phyloP scores from a whole-genome alignment of 2,329 filamentous ascomycete genomes.

The Sphaerulina musiva region DNA sequence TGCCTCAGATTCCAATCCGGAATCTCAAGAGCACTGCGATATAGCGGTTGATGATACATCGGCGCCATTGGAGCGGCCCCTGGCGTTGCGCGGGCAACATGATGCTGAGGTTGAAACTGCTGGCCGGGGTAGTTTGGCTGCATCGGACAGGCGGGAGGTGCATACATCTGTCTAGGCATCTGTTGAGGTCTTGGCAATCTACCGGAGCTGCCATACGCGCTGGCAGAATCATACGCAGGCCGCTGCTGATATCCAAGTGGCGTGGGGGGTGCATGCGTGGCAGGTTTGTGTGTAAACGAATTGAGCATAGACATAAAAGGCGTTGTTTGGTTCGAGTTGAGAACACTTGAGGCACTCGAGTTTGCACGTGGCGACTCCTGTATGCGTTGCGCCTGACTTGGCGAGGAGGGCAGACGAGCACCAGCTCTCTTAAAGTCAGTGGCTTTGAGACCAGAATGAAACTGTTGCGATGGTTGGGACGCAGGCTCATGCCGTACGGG shows the following conservation, averaged over 20 bases:
- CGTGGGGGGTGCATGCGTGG: neutral
- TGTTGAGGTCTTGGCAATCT: conserved; percentile 20
- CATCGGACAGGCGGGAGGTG: neutral
- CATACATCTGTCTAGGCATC: conserved; percentile 9
- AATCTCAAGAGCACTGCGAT: conserved; percentile 42
- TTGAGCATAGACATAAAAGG: conserved; percentile 11
- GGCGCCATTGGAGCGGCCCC: neutral
- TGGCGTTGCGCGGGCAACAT: neutral
- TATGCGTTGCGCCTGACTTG: conserved; percentile 20
- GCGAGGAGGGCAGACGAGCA: conserved; percentile 30
- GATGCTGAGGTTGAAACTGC: neutral
- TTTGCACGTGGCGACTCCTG: conserved; percentile 26
- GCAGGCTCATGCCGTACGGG: conserved; percentile 22
- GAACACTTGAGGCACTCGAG: neutral
- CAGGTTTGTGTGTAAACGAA: conserved; percentile 7
- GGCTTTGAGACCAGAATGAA: conserved; percentile 52
- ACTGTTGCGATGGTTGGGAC: conserved; percentile 1
- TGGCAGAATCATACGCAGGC: conserved; percentile 38
- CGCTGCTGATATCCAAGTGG: conserved; percentile 5
- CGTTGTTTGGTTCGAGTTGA: conserved; percentile 1
- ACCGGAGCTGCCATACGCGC: conserved; percentile 34
- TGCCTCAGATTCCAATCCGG: conserved; percentile 43
- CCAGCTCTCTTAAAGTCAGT: conserved; percentile 49
- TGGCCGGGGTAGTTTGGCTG: neutral
- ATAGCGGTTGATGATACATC: neutral